Conservation (phyloP, 2,329 filamentous ascomycete species). For the Neoarthrinium moseri region DNA sequence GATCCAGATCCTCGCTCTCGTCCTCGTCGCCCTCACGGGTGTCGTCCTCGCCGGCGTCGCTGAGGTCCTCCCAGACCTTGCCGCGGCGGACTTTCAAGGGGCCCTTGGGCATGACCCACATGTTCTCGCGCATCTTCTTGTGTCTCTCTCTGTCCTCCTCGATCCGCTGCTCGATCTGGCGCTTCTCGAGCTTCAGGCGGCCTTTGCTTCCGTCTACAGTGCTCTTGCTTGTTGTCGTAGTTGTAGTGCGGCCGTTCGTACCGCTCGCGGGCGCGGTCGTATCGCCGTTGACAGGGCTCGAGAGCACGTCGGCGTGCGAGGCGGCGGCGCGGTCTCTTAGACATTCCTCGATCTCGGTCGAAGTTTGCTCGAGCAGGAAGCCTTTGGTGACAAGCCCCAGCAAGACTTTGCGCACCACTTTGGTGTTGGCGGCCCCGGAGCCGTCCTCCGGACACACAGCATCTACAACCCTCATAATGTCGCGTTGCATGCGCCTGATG, state of each 20-base stretch:
- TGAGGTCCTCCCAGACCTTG: conserved; percentile 85
- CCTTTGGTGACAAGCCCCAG: conserved; percentile 67
- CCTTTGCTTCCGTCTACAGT: not conserved
- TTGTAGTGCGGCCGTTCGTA: not conserved
- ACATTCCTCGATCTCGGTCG: conserved; percentile 77
- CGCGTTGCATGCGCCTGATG: conserved; percentile 90
- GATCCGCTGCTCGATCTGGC: conserved; percentile 91
- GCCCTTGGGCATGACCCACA: conserved; percentile 79
- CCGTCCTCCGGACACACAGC: conserved; percentile 86
- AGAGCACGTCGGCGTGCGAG: conserved; percentile 54
- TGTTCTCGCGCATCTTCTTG: conserved; percentile 85
- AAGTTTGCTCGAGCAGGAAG: conserved; percentile 72
- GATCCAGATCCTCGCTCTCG: conserved; percentile 36
- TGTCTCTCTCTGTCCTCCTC: conserved; percentile 96
- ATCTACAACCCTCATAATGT: conserved; percentile 89
- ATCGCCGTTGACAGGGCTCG: conserved; percentile 44
- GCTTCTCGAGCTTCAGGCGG: conserved; percentile 62
- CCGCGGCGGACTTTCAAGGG: conserved; percentile 70
- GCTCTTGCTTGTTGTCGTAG: not conserved
- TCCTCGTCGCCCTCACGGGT: conserved; percentile 77
- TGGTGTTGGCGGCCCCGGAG: conserved; percentile 88
- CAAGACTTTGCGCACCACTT: conserved; percentile 80
- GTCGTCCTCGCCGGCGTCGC: conserved; percentile 86
- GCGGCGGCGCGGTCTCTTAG: conserved; percentile 80
- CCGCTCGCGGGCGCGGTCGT: conserved; percentile 39